These are phyloP conservation scores for Aspergillus sergii DNA, from an alignment of 2,329 filamentous ascomycete species.

Conservation along the genomic window DNA sequence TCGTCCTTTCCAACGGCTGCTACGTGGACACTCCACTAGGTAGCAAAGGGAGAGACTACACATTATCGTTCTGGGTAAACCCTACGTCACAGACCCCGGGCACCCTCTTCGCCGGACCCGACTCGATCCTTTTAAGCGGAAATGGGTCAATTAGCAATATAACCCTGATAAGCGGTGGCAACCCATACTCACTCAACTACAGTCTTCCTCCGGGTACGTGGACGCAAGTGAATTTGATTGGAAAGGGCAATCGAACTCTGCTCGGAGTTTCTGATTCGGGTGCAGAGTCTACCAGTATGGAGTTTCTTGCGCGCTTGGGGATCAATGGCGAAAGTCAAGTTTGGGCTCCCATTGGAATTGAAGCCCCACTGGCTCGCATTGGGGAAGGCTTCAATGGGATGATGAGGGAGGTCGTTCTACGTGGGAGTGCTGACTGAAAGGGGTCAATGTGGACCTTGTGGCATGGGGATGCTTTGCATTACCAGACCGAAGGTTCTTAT, in stretches of 20 bases:
- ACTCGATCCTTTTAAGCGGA: conserved; percentile 44
- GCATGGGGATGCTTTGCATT: not conserved
- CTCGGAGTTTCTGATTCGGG: not conserved
- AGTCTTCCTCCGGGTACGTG: conserved; percentile 42
- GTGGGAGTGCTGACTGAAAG: not conserved
- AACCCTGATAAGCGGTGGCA: conserved; percentile 42
- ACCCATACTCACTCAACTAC: conserved; percentile 45
- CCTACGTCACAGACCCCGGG: conserved; percentile 38
- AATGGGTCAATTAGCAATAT: conserved; percentile 39
- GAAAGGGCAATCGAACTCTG: not conserved
- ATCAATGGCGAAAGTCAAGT: not conserved
- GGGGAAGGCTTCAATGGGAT: not conserved
- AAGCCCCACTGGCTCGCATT: not conserved
- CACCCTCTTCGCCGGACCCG: conserved; percentile 46
- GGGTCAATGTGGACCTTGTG: not conserved
- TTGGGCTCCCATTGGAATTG: not conserved
- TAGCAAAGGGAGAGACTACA: conserved; percentile 59
- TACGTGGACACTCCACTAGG: conserved; percentile 50
- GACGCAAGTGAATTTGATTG: conserved; percentile 17
- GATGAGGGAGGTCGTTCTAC: not conserved
- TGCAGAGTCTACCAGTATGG: not conserved
- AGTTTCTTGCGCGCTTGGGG: not conserved
- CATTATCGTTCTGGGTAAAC: conserved; percentile 51
- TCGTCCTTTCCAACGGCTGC: conserved; percentile 43
- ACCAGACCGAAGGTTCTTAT: not conserved